Evolutionary conservation across 495 filamentous ascomycete species (phyloP).

Genomic region (Daldinia childiae): DNA sequence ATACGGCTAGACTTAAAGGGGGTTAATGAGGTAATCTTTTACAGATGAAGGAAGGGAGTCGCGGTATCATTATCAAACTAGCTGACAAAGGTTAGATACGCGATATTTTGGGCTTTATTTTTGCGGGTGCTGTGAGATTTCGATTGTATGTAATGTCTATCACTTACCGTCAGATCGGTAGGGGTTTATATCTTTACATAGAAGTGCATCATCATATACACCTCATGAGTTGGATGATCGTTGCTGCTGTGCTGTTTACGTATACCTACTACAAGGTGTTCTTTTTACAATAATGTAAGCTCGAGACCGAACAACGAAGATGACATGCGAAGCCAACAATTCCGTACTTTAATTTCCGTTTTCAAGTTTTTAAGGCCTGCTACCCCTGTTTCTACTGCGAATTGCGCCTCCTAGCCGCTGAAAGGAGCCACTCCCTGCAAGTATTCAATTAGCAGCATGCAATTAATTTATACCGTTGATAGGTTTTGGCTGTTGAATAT

Average conservation of each 20-base stretch:
- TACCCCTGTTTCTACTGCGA: conserved; percentile 20
- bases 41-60: conserved; percentile 19
- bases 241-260: background rate
- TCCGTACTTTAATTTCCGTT: conserved; percentile 34
- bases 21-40: conserved; percentile 16
- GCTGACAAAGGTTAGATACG: background rate
- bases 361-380: conserved; percentile 27
- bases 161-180: background rate
- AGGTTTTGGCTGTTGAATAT: too few relatives aligned
- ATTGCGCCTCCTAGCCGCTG: conserved; percentile 6
- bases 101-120: background rate
- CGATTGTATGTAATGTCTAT: background rate
- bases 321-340: conserved; percentile 8
- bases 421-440: conserved; percentile 23
- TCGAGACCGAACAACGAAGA: conserved; percentile 1
- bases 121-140: background rate
- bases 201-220: background rate
- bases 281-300: background rate
- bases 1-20: conserved; percentile 18
- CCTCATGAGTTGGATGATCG: background rate
- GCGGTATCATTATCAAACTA: conserved; percentile 22
- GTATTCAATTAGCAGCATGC: conserved; percentile 24
- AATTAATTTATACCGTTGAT: conserved; percentile 30
- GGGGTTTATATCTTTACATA: background rate
- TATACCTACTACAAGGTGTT: background rate